These are phyloP conservation scores for Orbilia ellipsospora DNA, from an alignment of 2,329 filamentous ascomycete species.

Conservation along the genomic window DNA sequence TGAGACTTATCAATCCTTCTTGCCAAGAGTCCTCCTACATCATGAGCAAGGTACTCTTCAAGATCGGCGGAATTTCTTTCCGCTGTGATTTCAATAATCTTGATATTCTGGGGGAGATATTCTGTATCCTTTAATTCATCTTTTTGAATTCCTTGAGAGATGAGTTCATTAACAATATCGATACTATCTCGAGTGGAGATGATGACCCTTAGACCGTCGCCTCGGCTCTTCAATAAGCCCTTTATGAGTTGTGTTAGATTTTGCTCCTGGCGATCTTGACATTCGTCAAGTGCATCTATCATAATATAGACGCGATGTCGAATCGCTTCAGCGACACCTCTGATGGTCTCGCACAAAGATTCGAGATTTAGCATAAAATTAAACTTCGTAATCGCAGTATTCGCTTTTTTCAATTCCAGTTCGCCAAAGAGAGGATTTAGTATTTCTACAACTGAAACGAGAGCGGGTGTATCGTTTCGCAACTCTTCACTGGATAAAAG, in stretches of 20 bases:
- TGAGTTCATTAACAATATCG: constrained; percentile 17
- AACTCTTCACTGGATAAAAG: constrained; percentile 12
- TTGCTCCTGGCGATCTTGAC: constrained; percentile 19
- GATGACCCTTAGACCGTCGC: constrained; percentile 3
- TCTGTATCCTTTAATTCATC: neutral
- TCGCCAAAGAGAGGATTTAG: constrained; percentile 11
- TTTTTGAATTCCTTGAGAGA: too few relatives aligned
- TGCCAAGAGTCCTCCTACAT: constrained; percentile 1
- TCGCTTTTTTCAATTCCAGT: too few relatives aligned
- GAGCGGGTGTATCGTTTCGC: neutral
- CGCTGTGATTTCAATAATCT: constrained; percentile 19
- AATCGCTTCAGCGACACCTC: neutral
- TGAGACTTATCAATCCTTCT: constrained; percentile 6
- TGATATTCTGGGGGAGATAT: constrained; percentile 1
- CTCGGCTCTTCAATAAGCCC: constrained; percentile 1
- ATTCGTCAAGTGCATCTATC: constrained; percentile 41
- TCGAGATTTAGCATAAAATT: neutral
- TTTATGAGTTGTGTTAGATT: neutral
- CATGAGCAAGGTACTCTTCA: constrained; percentile 16
- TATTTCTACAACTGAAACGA: neutral
- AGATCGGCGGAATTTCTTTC: constrained; percentile 27
- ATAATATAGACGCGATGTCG: constrained; percentile 16
- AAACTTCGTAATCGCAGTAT: too few relatives aligned
- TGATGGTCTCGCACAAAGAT: constrained; percentile 10
- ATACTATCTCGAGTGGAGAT: constrained; percentile 28